A percentile compares a stretch with the other conserved stretches of the same genome.
These are phyloP conservation scores for Verticillium tricorpus DNA, from an alignment of 2,329 filamentous ascomycete genomes.

Conservation along the genomic window DNA sequence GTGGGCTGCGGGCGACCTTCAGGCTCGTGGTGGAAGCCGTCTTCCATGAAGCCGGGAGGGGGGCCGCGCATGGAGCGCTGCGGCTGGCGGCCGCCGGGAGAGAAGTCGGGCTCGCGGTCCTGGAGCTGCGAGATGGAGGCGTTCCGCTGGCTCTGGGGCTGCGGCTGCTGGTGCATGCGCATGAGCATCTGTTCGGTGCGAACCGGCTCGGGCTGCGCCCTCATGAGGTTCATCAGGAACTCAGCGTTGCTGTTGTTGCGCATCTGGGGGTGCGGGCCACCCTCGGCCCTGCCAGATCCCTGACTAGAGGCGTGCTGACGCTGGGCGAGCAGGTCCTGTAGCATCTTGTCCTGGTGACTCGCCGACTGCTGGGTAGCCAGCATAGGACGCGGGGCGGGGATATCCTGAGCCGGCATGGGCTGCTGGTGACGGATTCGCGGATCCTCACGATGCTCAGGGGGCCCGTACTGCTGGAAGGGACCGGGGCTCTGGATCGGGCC, in stretches of 20 bases:
- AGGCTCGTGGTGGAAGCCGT: slow-evolving; percentile 46
- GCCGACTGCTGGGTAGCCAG: slow-evolving; percentile 42
- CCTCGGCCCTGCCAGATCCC: slow-evolving; percentile 40
- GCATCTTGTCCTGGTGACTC: slow-evolving; percentile 52
- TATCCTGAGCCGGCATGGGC: slow-evolving; percentile 43
- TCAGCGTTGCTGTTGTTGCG: slow-evolving; percentile 67
- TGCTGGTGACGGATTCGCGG: slow-evolving; percentile 34
- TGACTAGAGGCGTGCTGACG: slow-evolving; percentile 53
- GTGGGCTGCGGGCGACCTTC: slow-evolving; percentile 53
- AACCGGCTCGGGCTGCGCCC: slow-evolving; percentile 43
- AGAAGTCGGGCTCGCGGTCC: slow-evolving; percentile 45
- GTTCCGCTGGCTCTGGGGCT: slow-evolving; percentile 38
- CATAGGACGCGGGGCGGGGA: slow-evolving; percentile 44
- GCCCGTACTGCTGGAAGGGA: slow-evolving; percentile 41
- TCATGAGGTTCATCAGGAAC: slow-evolving; percentile 81
- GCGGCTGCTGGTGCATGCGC: slow-evolving; percentile 30
- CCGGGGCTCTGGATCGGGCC: slow-evolving; percentile 41
- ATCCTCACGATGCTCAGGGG: slow-evolving; percentile 37
- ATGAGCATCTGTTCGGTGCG: slow-evolving; percentile 49
- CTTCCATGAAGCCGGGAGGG: slow-evolving; percentile 50
- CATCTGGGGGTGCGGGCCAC: slow-evolving; percentile 21
- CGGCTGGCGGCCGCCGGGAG: slow-evolving; percentile 24
- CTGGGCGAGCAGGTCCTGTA: slow-evolving; percentile 57
- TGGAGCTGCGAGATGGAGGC: slow-evolving; percentile 40
- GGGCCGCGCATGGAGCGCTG: slow-evolving; percentile 39